Evolutionary conservation across 225 moss, liverwort and hornwort species (phyloP).

Genomic region (Sphagnum tenellum): DNA sequence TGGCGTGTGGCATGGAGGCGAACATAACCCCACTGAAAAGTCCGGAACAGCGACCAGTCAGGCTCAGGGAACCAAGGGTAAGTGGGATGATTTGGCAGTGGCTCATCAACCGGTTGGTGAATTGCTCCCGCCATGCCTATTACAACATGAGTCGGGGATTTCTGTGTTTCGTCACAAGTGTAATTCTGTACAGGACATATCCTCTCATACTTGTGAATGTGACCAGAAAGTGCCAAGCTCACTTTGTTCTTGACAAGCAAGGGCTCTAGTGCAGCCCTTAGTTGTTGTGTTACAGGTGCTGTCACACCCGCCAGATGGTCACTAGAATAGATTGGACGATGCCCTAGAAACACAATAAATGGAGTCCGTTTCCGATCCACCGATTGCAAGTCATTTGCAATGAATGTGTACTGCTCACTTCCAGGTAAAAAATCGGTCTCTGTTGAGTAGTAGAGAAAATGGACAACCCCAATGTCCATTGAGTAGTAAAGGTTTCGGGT

Average conservation of each 20-base stretch:
- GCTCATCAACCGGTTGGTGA: conserved; percentile 31
- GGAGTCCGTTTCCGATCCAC: conserved; percentile 43
- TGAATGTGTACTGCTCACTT: conserved; percentile 37
- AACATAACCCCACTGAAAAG: conserved; percentile 38
- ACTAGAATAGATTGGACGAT: conserved; percentile 48
- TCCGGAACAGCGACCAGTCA: conserved; percentile 32
- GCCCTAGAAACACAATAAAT: conserved; percentile 45
- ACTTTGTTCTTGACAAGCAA: conserved; percentile 39
- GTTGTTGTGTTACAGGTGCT: conserved; percentile 7
- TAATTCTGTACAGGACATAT: conserved; percentile 42
- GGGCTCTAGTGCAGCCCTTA: conserved; percentile 46
- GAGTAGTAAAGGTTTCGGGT: conserved; percentile 59
- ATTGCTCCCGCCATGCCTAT: conserved; percentile 51
- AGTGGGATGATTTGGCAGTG: conserved; percentile 10
- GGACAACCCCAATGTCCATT: conserved; percentile 43
- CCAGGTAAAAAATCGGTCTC: conserved; percentile 35
- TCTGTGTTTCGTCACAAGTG: conserved; percentile 15
- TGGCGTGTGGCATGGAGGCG: conserved; percentile 41
- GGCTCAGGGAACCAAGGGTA: conserved; percentile 32
- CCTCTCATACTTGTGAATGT: conserved; percentile 60
- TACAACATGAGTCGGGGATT: conserved; percentile 48
- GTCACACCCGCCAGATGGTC: neutral
- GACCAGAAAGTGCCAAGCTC: conserved; percentile 40
- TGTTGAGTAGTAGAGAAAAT: conserved; percentile 54
- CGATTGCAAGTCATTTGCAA: conserved; percentile 32